Conservation (phyloP, 1,284 basidiomycete species). For the Ganoderma sinense region DNA sequence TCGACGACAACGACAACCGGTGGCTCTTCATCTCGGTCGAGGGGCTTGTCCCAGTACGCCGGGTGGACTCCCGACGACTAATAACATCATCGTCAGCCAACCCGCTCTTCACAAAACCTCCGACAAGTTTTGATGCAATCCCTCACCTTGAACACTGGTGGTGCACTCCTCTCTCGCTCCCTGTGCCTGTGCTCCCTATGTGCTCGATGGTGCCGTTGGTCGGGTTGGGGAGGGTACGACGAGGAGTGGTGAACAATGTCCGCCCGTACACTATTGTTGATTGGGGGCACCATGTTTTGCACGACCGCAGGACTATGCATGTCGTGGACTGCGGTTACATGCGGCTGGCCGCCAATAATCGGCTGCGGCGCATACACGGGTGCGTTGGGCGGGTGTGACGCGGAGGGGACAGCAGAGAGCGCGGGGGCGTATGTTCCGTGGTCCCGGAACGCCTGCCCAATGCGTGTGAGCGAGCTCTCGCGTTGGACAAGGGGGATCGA, state of each 20-base stretch:
- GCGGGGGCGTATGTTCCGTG: constrained; percentile 34
- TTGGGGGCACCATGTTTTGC: constrained; percentile 16
- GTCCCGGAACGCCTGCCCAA: constrained; percentile 41
- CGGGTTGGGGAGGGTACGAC: constrained; percentile 23
- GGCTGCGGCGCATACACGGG: constrained; percentile 30
- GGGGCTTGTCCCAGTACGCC: constrained; percentile 29
- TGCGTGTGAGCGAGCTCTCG: constrained; percentile 38
- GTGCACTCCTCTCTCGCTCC: constrained; percentile 26
- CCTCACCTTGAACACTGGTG: constrained; percentile 18
- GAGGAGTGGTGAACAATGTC: constrained; percentile 33
- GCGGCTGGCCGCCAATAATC: constrained; percentile 20
- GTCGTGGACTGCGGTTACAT: constrained; percentile 29
- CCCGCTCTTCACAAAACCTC: not conserved
- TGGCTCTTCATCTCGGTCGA: constrained; percentile 35
- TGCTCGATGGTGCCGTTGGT: constrained; percentile 17
- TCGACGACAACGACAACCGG: constrained; percentile 41
- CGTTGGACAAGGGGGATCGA: constrained; percentile 41
- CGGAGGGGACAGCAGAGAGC: constrained; percentile 35
- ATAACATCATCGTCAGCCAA: constrained; percentile 1
- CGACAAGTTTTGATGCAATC: not conserved
- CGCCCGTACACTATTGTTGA: constrained; percentile 28
- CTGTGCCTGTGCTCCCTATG: constrained; percentile 21
- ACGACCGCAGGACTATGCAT: constrained; percentile 30
- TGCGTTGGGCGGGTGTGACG: constrained; percentile 31
- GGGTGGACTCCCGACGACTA: constrained; percentile 29